phyloP scores from a whole-genome alignment of 306 rosid genomes.

The Lupinus albus region DNA sequence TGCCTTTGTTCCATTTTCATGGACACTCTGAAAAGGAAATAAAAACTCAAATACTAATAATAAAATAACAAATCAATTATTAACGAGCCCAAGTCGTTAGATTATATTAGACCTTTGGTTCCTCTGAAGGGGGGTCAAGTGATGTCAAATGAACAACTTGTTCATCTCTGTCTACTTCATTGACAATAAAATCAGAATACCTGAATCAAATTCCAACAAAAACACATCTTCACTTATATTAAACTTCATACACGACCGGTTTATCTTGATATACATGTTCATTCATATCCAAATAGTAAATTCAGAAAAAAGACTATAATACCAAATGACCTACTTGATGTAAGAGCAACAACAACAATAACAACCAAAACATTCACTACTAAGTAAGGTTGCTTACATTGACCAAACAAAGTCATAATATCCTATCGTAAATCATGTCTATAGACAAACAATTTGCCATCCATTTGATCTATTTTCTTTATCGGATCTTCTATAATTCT shows the following conservation, averaged over 20 bases:
- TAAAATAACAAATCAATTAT: neutral
- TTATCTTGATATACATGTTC: neutral
- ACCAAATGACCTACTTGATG: neutral
- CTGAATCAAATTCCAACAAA: conserved; percentile 49
- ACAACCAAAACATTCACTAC: no score
- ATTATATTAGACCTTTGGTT: conserved; percentile 8
- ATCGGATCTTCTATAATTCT: no score
- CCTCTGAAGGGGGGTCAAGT: conserved; percentile 67
- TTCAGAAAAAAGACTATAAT: neutral
- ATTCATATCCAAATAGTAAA: conserved; percentile 4
- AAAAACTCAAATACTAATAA: conserved; percentile 10
- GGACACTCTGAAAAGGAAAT: conserved; percentile 48
- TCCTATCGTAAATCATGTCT: no score
- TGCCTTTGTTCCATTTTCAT: conserved; percentile 47
- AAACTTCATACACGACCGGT: neutral
- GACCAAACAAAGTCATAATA: no score
- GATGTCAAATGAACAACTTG: conserved; percentile 69
- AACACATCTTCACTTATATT: neutral
- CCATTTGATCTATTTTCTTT: no score
- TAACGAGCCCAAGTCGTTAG: neutral
- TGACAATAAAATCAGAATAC: conserved; percentile 90
- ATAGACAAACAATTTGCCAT: no score
- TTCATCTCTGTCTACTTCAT: conserved; percentile 84
- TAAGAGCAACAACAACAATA: neutral
- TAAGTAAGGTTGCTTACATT: no score